A percentile compares a stretch with the other conserved stretches of the same genome.
These are phyloP conservation scores for Paraphoma chrysanthemicola DNA, from an alignment of 2,329 filamentous ascomycete genomes.

Conservation along the genomic window DNA sequence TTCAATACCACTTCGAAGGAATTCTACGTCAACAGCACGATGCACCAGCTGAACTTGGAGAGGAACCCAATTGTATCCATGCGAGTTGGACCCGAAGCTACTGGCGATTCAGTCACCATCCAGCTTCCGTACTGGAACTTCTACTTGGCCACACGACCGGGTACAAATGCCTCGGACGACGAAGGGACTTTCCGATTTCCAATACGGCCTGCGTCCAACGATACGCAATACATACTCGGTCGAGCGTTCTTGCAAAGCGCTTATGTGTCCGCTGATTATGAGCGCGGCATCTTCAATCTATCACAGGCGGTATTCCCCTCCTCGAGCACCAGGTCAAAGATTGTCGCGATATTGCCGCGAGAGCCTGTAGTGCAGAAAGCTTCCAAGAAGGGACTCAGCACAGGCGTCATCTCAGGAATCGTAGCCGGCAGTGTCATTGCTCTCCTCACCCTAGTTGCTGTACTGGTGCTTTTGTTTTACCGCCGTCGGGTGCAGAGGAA, in stretches of 20 bases:
- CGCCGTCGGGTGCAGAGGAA: constrained; percentile 13
- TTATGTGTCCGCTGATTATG: constrained; percentile 50
- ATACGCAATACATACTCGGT: constrained; percentile 48
- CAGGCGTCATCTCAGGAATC: constrained; percentile 34
- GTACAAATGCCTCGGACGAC: constrained; percentile 2
- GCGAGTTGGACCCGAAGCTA: constrained; percentile 33
- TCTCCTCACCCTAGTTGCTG: neutral
- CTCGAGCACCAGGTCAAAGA: constrained; percentile 49
- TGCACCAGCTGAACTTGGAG: constrained; percentile 36
- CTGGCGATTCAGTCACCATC: constrained; percentile 37
- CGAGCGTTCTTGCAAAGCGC: constrained; percentile 51
- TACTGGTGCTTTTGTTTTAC: constrained; percentile 16
- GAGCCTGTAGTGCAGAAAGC: constrained; percentile 6
- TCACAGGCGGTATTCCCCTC: constrained; percentile 61
- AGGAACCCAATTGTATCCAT: constrained; percentile 44
- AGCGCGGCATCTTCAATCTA: constrained; percentile 32
- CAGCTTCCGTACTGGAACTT: constrained; percentile 49
- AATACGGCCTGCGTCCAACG: constrained; percentile 45
- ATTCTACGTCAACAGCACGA: constrained; percentile 48
- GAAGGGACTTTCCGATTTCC: constrained; percentile 47
- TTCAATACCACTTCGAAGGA: constrained; percentile 44
- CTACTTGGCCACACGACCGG: constrained; percentile 34
- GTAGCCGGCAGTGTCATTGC: constrained; percentile 22
- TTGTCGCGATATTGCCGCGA: constrained; percentile 38
- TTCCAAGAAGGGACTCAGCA: constrained; percentile 9